Base-by-base conservation (phyloP, 2,329 filamentous ascomycete genomes). In the Colletotrichum sp. region DNA sequence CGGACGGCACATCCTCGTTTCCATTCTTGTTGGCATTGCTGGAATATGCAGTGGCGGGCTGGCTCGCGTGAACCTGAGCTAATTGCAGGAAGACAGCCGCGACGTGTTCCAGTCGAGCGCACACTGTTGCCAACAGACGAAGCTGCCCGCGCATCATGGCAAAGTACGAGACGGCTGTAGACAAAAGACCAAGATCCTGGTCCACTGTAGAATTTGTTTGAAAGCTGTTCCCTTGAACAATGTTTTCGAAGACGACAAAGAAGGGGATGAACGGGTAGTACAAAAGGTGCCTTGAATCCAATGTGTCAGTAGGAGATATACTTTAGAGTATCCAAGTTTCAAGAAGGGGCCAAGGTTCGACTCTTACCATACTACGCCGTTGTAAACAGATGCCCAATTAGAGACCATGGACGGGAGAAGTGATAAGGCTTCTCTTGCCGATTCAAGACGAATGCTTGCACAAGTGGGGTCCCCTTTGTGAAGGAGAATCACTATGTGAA, bases 261-360 rank as follows among this genome's bases (percentile, higher is more conserved):
- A 69, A 73, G 3, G 66, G 44, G 4, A 73, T 73, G n/a, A 73
- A 73, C 4, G 71, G 65, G 8, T 73, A 70, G 24, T 73, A 73
- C 1, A 64, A n/a, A 12, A 73, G 30, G 8, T 73, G 57, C 71
- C 71, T 73, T n/a, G 1, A 24, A 12, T 26, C 6, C n/a, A 5
- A 10, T 9, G 6, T 13, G 15, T 63, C 12, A 69, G 30, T n/a
- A 15, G 1, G 2, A 1, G 15, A 12, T 18, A 18, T n/a, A 12
- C 5, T 8, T 18, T 24, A 1, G 8, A 28, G 15, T 32, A 59
- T 5, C 21, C 18, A 0, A 6, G 16, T 34, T 10, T 6, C 0
- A 28, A 28, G 0, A 7, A 7, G 10, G n/a, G 15, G 4, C 5
- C 12, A 44, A 4, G 10, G 7, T 8, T 3, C 0, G 18, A 6